Base-by-base conservation (phyloP, 768 basidiomycete species). In the Crucibulum laeve region DNA sequence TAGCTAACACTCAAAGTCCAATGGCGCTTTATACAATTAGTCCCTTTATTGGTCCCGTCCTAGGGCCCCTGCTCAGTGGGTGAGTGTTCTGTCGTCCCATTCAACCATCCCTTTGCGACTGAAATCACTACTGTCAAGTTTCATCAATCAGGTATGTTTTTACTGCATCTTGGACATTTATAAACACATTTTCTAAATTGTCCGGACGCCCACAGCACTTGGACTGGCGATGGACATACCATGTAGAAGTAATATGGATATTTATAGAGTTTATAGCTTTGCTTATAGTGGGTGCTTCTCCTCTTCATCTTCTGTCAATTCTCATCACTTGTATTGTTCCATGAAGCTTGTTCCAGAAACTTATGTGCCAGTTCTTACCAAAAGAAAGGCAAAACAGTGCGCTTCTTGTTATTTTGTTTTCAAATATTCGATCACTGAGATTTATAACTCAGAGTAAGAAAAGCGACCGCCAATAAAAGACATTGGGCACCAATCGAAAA, bases 191-290 rank as follows among this genome's bases (percentile, higher is more conserved):
- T n/a, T 5, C 21, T 37, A 32, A 40, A 36, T n/a, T 28, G 23
- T 39, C 4, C n/a, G 32, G 5, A 25, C 7, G n/a, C n/a, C n/a
- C 51, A 38, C 19, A 86, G 76, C 66, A 82, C 50, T 48, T 72
- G 1, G 53, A 72, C 36, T 87, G 85, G 86, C 63, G 84, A 46
- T 91, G 88, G 89, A 87, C 87, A 0, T 92, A 82, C 62, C 79
- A 81, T 44, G 62, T 85, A 13, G 57, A 84, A 44, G 47, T 82
- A 1, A 85, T 85, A 17, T 92, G 89, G 91, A 69, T 75, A 0
- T 78, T 76, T 38, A 62, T 62, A 2, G 72, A 87, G 57, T 59
- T 71, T 6, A 38, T 74, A 5, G 64, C 76, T 0, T 61, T 91
- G 5, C 54, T 79, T 37, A 18, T 76, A 33, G 82, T 83, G 49